A percentile compares a stretch with the other conserved stretches of the same genome.
These are phyloP conservation scores for Atkinsonella texensis DNA, from an alignment of 2,329 filamentous ascomycete genomes.

Conservation along the genomic window DNA sequence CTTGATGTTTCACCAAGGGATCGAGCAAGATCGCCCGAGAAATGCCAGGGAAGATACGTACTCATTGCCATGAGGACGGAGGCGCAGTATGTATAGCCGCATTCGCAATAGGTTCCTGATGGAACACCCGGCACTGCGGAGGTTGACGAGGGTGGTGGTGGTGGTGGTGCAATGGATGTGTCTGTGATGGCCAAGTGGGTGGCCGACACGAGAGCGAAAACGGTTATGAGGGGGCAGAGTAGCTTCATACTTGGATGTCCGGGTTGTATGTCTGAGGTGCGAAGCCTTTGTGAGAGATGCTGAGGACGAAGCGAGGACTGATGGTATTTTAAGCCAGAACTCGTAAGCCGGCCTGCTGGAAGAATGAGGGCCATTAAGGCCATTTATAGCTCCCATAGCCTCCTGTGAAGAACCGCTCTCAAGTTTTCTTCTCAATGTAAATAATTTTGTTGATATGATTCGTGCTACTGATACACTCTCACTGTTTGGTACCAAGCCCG, in stretches of 20 bases:
- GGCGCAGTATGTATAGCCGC: conserved; percentile 30
- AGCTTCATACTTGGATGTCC: conserved; percentile 15
- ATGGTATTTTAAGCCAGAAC: not conserved
- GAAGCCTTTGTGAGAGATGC: not conserved
- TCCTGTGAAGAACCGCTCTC: no score
- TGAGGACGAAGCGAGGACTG: not conserved
- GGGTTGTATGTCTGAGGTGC: not conserved
- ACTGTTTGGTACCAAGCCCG: no score
- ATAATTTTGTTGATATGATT: no score
- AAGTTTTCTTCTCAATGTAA: no score
- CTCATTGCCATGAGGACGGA: conserved; percentile 26
- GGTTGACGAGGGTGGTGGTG: conserved; percentile 2
- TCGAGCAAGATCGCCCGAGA: not conserved
- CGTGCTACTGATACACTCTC: no score
- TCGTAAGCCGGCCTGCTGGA: no score
- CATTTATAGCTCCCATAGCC: no score
- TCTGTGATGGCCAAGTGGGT: conserved; percentile 7
- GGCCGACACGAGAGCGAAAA: conserved; percentile 14
- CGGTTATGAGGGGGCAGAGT: conserved; percentile 5
- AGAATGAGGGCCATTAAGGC: no score
- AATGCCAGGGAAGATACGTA: conserved; percentile 9
- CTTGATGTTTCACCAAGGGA: no score
- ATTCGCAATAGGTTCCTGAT: conserved; percentile 26
- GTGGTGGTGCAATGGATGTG: not conserved
- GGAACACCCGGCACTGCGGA: conserved; percentile 7